Base-by-base conservation (phyloP, 1,284 basidiomycete genomes). In the Veloboletus limbatus region DNA sequence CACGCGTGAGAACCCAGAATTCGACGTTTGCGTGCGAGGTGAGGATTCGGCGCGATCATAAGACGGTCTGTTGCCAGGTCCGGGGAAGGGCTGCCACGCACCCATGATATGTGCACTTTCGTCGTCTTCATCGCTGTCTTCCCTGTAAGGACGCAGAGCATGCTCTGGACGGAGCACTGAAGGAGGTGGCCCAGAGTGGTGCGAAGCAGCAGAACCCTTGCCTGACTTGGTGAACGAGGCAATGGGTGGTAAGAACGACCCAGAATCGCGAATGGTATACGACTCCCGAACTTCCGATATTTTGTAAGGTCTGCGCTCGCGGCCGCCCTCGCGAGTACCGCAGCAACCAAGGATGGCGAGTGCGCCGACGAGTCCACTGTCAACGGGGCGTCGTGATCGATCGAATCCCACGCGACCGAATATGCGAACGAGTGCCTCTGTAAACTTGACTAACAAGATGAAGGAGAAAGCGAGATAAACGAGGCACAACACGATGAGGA, bases 291-390 rank as follows among this genome's bases (percentile, higher is more conserved):
- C 54, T 33, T 66, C 66, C 4, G 67, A 53, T 10, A 50, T 27
- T n/a, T 58, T 62, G 48, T 58, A 65, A 26, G 52, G 42, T 49
- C 58, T 48, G 31, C 51, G 53, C 24, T 55, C 57, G 18, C 54
- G 62, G 31, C 62, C 67, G 30, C 62, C 66, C n/a, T 67, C 69
- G 35, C 79, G 77, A 13, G 77, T 67, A 2, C 85, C 82, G 60
- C 85, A 88, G 56, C 85, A 91, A 9, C 87, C 86, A 8, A 88
- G 67, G 17, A 88, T 70, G 25, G 84, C 81, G 48, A 88, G 77
- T 7, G 85, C 89, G 21, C 92, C 93, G n/a, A 93, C 69, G 25
- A 97, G 74, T 18, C 93, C 93, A 39, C 82, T 85, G 57, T 95
- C 91, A 30, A 88, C 78, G 1, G 82, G 79, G 56, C 88, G 88